Conservation (phyloP, 495 filamentous ascomycete species). For the Tetracladium setigerum region DNA sequence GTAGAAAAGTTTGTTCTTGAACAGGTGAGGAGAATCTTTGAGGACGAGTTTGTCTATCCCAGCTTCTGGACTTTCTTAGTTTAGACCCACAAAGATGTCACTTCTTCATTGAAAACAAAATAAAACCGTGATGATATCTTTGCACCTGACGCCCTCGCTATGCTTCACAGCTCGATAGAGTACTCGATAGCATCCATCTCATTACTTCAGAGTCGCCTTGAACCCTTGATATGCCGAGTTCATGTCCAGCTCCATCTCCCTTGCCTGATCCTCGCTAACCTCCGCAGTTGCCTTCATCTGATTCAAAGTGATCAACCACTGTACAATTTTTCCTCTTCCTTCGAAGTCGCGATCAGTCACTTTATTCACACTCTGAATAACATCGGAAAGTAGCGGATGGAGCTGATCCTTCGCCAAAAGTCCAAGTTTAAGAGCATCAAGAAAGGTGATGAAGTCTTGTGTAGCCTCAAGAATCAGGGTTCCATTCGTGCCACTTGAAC, state of each 20-base stretch:
- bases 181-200: not conserved
- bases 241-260: constrained; percentile 83
- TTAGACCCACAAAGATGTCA: constrained; percentile 31
- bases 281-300: constrained; percentile 95
- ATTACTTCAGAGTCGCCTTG: constrained; percentile 56
- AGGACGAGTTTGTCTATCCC: constrained; percentile 96
- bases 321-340: constrained; percentile 89
- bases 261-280: constrained; percentile 74
- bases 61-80: constrained; percentile 97
- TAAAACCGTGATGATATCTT: not conserved
- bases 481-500: constrained; percentile 52
- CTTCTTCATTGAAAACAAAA: no score
- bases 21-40: constrained; percentile 92
- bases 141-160: constrained; percentile 5
- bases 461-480: constrained; percentile 78
- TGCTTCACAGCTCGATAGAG: not conserved
- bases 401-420: constrained; percentile 90
- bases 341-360: constrained; percentile 93
- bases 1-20: constrained; percentile 96
- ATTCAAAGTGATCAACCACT: constrained; percentile 95
- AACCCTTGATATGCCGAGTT: constrained; percentile 89
- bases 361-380: constrained; percentile 94
- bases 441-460: constrained; percentile 96
- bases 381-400: constrained; percentile 85
- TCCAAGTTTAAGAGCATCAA: constrained; percentile 86